Conservation (phyloP, 805 yeast genomes). For the Phaffomyces antillensis region DNA sequence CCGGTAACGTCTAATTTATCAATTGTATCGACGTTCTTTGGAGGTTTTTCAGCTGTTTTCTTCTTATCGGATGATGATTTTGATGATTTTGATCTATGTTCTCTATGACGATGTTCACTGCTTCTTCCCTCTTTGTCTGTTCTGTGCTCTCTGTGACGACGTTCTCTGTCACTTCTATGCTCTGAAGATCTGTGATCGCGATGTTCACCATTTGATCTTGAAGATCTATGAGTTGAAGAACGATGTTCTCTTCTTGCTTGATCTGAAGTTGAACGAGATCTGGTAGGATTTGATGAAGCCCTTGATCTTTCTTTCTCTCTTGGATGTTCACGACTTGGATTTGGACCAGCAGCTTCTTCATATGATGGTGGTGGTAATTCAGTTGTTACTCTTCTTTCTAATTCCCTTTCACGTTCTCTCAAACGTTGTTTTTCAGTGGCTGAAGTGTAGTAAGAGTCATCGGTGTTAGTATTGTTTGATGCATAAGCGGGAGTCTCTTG, state of each 20-base stretch:
- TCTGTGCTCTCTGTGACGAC: slow-evolving; percentile 10
- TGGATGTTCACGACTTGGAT: slow-evolving; percentile 40
- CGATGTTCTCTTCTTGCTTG: slow-evolving; percentile 2
- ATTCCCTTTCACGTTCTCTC: slow-evolving; percentile 15
- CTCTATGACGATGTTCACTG: slow-evolving; percentile 9
- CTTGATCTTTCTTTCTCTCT: slow-evolving; percentile 36
- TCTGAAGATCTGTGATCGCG: slow-evolving; percentile 4
- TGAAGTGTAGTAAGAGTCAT: slow-evolving; percentile 25
- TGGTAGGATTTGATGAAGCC: slow-evolving; percentile 6
- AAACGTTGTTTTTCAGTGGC: slow-evolving; percentile 15
- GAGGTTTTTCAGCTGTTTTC: slow-evolving; percentile 34
- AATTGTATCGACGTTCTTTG: slow-evolving; percentile 83
- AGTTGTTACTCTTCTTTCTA: slow-evolving; percentile 9
- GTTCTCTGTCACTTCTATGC: slow-evolving; percentile 4
- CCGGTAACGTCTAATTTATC: slow-evolving; percentile 96
- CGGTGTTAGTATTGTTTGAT: slow-evolving; percentile 21
- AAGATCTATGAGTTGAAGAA: background rate
- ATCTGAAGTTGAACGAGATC: slow-evolving; percentile 6
- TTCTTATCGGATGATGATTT: slow-evolving; percentile 22
- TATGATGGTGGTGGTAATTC: slow-evolving; percentile 54
- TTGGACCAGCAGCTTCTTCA: slow-evolving; percentile 59
- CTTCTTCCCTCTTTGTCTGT: slow-evolving; percentile 10
- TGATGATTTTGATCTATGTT: slow-evolving; percentile 8
- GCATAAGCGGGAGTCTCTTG: slow-evolving; percentile 22
- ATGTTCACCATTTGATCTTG: slow-evolving; percentile 1